Evolutionary conservation across 2,329 filamentous ascomycete genomes (phyloP).

Genomic region (Moelleriella libera): DNA sequence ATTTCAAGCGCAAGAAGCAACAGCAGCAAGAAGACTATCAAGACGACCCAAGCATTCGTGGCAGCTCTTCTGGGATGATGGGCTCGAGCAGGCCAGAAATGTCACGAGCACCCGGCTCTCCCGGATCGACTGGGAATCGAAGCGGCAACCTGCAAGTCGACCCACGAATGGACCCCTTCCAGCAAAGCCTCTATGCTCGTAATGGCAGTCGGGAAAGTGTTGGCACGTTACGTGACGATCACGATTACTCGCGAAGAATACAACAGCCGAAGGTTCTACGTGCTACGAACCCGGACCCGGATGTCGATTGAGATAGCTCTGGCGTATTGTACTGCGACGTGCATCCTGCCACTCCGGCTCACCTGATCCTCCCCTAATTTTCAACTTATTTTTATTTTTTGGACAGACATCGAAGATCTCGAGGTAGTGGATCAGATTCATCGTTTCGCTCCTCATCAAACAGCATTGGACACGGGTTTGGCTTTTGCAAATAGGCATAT

Average conservation of each 20-base stretch:
- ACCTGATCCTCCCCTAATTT: too few relatives aligned
- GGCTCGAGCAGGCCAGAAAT: slow-evolving; percentile 29
- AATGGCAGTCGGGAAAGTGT: slow-evolving; percentile 50
- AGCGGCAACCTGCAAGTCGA: slow-evolving; percentile 44
- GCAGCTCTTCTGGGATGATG: slow-evolving; percentile 35
- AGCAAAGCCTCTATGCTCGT: slow-evolving; percentile 39
- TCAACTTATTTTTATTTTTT: too few relatives aligned
- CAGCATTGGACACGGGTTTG: too few relatives aligned
- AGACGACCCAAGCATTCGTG: slow-evolving; percentile 30
- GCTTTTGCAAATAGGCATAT: too few relatives aligned
- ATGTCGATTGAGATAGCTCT: slow-evolving; percentile 1
- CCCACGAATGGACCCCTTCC: slow-evolving; percentile 48
- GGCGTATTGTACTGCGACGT: too few relatives aligned
- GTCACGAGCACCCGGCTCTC: slow-evolving; percentile 17
- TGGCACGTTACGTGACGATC: slow-evolving; percentile 48
- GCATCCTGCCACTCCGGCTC: too few relatives aligned
- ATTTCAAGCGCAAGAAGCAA: slow-evolving; percentile 29
- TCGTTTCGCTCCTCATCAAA: too few relatives aligned
- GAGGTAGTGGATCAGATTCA: too few relatives aligned
- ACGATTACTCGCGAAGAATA: slow-evolving; percentile 50
- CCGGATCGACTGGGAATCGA: slow-evolving; percentile 28
- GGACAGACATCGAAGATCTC: too few relatives aligned
- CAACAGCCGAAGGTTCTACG: slow-evolving; percentile 42
- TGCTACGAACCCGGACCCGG: slow-evolving; percentile 47
- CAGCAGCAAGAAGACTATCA: slow-evolving; percentile 26